A percentile compares a stretch with the other conserved stretches of the same genome.
Conservation (phyloP, 495 filamentous ascomycete genomes). For the Penicillium goetzii region DNA sequence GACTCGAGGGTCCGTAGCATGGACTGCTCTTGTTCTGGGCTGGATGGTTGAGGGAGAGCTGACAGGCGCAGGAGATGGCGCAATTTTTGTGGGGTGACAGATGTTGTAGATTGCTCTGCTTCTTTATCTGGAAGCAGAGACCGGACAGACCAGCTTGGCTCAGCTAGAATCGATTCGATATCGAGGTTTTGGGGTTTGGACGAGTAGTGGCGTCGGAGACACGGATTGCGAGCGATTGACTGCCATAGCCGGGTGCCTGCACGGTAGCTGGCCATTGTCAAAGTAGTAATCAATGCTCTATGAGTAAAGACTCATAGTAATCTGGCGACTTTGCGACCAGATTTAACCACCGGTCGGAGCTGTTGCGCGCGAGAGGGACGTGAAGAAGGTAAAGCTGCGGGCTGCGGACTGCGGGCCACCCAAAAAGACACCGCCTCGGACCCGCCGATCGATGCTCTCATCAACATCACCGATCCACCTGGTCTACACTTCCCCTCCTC, state of each 20-base stretch:
- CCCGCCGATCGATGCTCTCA: slow-evolving; percentile 34
- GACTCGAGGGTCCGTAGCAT: slow-evolving; percentile 77
- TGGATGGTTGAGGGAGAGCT: slow-evolving; percentile 74
- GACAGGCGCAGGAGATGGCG: slow-evolving; percentile 89
- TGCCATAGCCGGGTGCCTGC: slow-evolving; percentile 23
- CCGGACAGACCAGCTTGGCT: slow-evolving; percentile 83
- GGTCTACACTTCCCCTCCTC: slow-evolving; percentile 12
- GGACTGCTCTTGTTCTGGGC: slow-evolving; percentile 55
- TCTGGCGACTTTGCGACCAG: neutral
- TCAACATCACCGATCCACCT: slow-evolving; percentile 22
- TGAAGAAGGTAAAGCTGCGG: slow-evolving; percentile 12
- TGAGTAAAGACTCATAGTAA: neutral
- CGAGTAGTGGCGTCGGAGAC: slow-evolving; percentile 29
- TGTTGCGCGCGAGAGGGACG: neutral
- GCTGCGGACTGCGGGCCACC: slow-evolving; percentile 8
- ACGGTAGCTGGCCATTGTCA: slow-evolving; percentile 25
- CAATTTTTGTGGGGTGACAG: slow-evolving; percentile 60
- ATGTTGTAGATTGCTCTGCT: slow-evolving; percentile 33
- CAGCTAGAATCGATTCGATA: slow-evolving; percentile 63
- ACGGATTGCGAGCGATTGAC: slow-evolving; percentile 20
- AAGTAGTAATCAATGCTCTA: neutral
- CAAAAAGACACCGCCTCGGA: slow-evolving; percentile 33
- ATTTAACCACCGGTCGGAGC: neutral
- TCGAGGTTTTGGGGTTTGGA: slow-evolving; percentile 36
- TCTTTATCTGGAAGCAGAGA: slow-evolving; percentile 65